Percentiles rank a stretch among this genome's conserved stretches.
These are phyloP conservation scores for Boletus pseudo-olivaceus DNA, from an alignment of 768 basidiomycete species.

Conservation along the genomic window DNA sequence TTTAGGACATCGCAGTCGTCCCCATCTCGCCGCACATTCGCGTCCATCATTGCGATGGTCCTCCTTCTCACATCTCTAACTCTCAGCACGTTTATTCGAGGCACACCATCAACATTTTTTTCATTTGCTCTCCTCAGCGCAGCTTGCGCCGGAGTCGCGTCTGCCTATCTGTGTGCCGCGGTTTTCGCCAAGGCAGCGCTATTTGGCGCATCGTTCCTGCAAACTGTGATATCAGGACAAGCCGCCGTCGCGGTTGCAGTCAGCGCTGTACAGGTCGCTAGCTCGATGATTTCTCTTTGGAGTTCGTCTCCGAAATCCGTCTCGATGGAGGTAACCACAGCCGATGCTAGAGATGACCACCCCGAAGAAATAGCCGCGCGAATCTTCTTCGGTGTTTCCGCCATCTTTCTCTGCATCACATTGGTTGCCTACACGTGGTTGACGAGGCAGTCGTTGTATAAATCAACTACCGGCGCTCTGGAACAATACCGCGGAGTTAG, in stretches of 20 bases:
- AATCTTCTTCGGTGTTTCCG: slow-evolving; percentile 69
- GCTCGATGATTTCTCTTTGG: slow-evolving; percentile 57
- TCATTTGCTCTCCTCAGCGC: slow-evolving; percentile 62
- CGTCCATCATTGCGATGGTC: slow-evolving; percentile 48
- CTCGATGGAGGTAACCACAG: slow-evolving; percentile 19
- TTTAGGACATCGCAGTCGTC: slow-evolving; percentile 43
- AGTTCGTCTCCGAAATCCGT: slow-evolving; percentile 33
- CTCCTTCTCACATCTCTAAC: slow-evolving; percentile 57
- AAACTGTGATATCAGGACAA: slow-evolving; percentile 79
- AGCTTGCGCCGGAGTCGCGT: slow-evolving; percentile 53
- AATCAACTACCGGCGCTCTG: slow-evolving; percentile 45
- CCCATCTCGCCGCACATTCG: slow-evolving; percentile 54
- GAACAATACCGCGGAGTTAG: slow-evolving; percentile 35
- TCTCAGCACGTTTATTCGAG: slow-evolving; percentile 58
- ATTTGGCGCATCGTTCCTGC: slow-evolving; percentile 70
- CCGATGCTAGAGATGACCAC: slow-evolving; percentile 30
- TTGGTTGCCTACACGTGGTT: slow-evolving; percentile 57
- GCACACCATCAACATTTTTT: slow-evolving; percentile 57
- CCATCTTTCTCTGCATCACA: slow-evolving; percentile 57
- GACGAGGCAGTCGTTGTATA: slow-evolving; percentile 56
- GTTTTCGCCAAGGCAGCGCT: slow-evolving; percentile 78
- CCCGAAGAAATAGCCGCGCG: slow-evolving; percentile 70
- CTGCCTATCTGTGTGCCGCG: slow-evolving; percentile 75
- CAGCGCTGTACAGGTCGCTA: slow-evolving; percentile 70
- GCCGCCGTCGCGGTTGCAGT: slow-evolving; percentile 82